These are phyloP conservation scores for Sistotremastrum suecicum DNA, from an alignment of 768 basidiomycete genomes.

Conservation along the genomic window DNA sequence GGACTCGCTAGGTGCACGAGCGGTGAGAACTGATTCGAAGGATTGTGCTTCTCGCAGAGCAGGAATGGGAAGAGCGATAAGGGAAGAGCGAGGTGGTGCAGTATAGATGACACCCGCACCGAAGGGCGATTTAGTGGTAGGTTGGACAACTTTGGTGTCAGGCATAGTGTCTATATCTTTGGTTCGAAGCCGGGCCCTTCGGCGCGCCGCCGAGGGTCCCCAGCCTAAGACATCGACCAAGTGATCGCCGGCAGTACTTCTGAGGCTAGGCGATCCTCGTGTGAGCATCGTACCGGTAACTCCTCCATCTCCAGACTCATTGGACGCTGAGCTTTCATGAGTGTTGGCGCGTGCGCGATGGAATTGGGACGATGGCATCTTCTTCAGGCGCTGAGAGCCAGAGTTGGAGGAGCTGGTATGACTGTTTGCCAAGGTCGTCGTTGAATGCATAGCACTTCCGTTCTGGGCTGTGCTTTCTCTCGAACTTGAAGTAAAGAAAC, in stretches of 20 bases:
- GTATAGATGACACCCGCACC: slow-evolving; percentile 8
- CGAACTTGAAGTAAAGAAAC: too few relatives aligned
- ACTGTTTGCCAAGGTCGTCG: too few relatives aligned
- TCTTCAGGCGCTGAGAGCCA: too few relatives aligned
- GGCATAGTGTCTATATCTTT: slow-evolving; percentile 3
- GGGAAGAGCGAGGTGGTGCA: neutral
- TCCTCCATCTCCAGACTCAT: too few relatives aligned
- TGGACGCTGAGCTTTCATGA: too few relatives aligned
- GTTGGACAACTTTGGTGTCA: neutral
- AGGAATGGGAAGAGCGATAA: slow-evolving; percentile 23
- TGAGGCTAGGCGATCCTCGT: slow-evolving; percentile 14
- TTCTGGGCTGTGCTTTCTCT: too few relatives aligned
- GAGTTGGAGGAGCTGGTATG: too few relatives aligned
- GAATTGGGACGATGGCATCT: too few relatives aligned
- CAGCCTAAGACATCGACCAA: slow-evolving; percentile 49
- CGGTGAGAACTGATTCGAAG: slow-evolving; percentile 73
- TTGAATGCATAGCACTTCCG: too few relatives aligned
- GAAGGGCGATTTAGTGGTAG: too few relatives aligned
- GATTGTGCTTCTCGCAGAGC: slow-evolving; percentile 75
- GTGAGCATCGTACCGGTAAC: too few relatives aligned
- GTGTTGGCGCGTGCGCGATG: too few relatives aligned
- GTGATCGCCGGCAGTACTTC: slow-evolving; percentile 49
- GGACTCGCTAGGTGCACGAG: slow-evolving; percentile 28
- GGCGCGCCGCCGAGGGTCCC: slow-evolving; percentile 23
- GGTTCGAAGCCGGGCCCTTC: neutral